A percentile compares a stretch with the other conserved stretches of the same genome.
Evolutionary conservation across 805 yeast genomes (phyloP).

Genomic region (Candida michaelii): DNA sequence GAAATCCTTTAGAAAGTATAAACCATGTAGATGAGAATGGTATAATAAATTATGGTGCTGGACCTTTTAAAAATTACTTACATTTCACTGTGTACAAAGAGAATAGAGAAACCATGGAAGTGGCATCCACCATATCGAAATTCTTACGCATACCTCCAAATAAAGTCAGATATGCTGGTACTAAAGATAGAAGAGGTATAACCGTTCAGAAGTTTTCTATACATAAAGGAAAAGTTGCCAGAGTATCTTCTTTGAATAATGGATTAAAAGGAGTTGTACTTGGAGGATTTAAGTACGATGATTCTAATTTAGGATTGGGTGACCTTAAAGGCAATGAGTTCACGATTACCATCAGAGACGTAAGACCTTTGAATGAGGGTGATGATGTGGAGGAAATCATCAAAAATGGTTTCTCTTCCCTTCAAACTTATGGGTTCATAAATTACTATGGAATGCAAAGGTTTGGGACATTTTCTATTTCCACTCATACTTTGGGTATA

Average conservation of each 20-base stretch:
- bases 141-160: slow-evolving; percentile 74
- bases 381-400: slow-evolving; percentile 45
- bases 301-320: slow-evolving; percentile 67
- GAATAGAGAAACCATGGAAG: slow-evolving; percentile 97
- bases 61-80: slow-evolving; percentile 64
- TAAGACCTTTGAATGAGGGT: slow-evolving; percentile 36
- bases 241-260: slow-evolving; percentile 74
- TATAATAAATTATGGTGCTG: slow-evolving; percentile 68
- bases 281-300: slow-evolving; percentile 75
- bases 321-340: slow-evolving; percentile 89
- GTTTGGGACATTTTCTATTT: slow-evolving; percentile 91
- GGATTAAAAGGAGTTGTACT: slow-evolving; percentile 74
- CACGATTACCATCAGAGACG: slow-evolving; percentile 78
- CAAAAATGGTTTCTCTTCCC: slow-evolving; percentile 51
- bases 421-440: slow-evolving; percentile 73
- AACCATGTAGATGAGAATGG: slow-evolving; percentile 48
- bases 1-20: slow-evolving; percentile 37
- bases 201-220: slow-evolving; percentile 83
- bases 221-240: slow-evolving; percentile 64
- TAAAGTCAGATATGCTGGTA: slow-evolving; percentile 81
- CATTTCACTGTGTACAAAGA: slow-evolving; percentile 87
- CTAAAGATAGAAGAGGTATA: slow-evolving; percentile 94
- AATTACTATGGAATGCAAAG: slow-evolving; percentile 98
- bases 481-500: slow-evolving; percentile 86
- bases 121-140: slow-evolving; percentile 70